Conservation (phyloP, 495 filamentous ascomycete genomes). For the Aspergillus cristatus region DNA sequence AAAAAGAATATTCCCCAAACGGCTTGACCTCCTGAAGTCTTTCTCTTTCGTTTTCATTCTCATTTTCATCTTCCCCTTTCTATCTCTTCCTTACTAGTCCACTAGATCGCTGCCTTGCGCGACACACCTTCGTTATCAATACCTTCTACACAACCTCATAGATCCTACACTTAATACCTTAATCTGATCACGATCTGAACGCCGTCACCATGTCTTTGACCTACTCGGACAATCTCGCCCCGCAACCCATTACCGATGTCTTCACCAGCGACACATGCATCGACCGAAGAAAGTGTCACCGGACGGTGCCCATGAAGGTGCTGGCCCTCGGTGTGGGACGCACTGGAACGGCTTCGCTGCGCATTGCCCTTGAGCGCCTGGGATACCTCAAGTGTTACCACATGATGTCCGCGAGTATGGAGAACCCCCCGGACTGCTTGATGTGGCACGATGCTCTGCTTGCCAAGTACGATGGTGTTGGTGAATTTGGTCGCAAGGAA, state of each 20-base stretch:
- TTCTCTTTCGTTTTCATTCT: too few relatives aligned
- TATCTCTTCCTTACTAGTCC: too few relatives aligned
- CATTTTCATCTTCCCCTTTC: too few relatives aligned
- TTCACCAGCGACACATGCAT: constrained; percentile 52
- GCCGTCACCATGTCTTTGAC: constrained; percentile 31
- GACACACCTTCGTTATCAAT: too few relatives aligned
- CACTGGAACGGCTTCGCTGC: constrained; percentile 59
- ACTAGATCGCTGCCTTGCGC: too few relatives aligned
- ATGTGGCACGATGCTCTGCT: constrained; percentile 59
- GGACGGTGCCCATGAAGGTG: constrained; percentile 58
- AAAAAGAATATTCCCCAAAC: too few relatives aligned
- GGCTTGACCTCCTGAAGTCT: too few relatives aligned
- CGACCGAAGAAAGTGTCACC: constrained; percentile 51
- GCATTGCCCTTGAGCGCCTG: constrained; percentile 48
- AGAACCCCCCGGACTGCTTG: constrained; percentile 48
- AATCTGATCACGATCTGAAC: too few relatives aligned
- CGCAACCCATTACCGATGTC: constrained; percentile 35
- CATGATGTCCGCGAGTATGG: constrained; percentile 55
- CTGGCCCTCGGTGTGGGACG: constrained; percentile 52
- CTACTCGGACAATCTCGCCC: constrained; percentile 35
- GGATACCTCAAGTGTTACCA: constrained; percentile 57
- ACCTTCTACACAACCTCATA: too few relatives aligned
- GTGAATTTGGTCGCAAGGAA: constrained; percentile 52
- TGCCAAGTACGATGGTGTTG: constrained; percentile 54
- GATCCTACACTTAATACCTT: too few relatives aligned